phyloP scores from a whole-genome alignment of 805 yeast genomes.

The Diddensiella caesifluorescens region DNA sequence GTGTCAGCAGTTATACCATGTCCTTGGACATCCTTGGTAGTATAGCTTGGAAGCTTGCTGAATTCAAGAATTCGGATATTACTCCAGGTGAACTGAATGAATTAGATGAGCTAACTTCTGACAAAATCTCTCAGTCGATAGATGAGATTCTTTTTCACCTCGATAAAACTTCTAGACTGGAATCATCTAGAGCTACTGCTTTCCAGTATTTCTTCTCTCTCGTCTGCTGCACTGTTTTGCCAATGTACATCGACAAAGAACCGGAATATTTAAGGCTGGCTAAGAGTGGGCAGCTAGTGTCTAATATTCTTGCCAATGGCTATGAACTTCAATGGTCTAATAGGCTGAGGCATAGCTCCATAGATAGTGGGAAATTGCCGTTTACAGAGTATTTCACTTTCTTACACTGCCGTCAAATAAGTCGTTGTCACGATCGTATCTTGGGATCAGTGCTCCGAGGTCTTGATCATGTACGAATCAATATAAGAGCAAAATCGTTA shows the following conservation, averaged over 20 bases:
- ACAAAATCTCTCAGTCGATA: no score
- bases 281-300: not conserved
- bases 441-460: constrained; percentile 45
- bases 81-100: not conserved
- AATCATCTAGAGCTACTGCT: no score
- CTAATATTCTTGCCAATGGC: constrained; percentile 1
- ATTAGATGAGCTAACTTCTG: no score
- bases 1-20: constrained; percentile 33
- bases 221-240: no score
- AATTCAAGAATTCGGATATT: constrained; percentile 26
- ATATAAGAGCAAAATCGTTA: constrained; percentile 58
- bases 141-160: no score
- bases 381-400: constrained; percentile 10
- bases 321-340: no score
- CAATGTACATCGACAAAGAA: no score
- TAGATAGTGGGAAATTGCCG: no score
- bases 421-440: constrained; percentile 45
- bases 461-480: constrained; percentile 45
- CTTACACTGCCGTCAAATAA: constrained; percentile 19
- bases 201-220: no score
- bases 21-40: constrained; percentile 57
- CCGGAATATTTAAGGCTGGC: not conserved
- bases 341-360: no score
- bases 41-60: constrained; percentile 49
- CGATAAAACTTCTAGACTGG: no score